Evolutionary conservation across 2,329 filamentous ascomycete species (phyloP), one percentile per base, ranked within the genome.

Genomic region (Daldinia eschscholtzii): DNA sequence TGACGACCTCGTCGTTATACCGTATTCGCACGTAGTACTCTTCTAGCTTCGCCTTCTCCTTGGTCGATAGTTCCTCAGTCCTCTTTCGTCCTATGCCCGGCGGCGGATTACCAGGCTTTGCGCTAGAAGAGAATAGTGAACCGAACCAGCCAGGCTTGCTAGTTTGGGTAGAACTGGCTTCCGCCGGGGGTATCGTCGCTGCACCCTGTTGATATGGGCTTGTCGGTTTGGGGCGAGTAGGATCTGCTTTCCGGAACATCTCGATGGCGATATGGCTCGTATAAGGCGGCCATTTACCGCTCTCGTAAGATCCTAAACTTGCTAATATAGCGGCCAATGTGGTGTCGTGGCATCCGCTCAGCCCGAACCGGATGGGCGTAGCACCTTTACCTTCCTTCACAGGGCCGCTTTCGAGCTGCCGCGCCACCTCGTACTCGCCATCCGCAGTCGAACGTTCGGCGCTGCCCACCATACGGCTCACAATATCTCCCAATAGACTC

Each of bases 221-320:
- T 35, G 61, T 20, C 4, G 73, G 26, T 2, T 68, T 30, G 28
- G 55, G 23, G 5, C 69, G 60, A 42, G 75, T 55, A 9, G 41
- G 61, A 50, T 79, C 74, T 44, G 81, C 78, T 72, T 88, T 86
- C 44, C 87, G 89, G 83, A 98, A 98, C 69, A 98, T 86, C 80
- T 99, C 96, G 61, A 99, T 84, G 35, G 96, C 94, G 71, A 99
- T 87, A 75, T 97, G 94, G 74, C 92, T 95, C 0, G 95, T 98
- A 77, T 95, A 99, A 0, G 94, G 94, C 0, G 96, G 96, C 96
- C 96, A 99, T 39, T 86, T 85, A 55, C 87, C 87, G 20, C 83
- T 83, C 46, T 92, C 84, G 77, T 93, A 96, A 2, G 92, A 92
- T 2, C 95, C 96, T 6, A 98, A 81, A 72, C 92, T 93, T 15